Evolutionary conservation across 768 basidiomycete species (phyloP), one percentile per base, ranked within the genome.

Genomic region (Sarcomyxa edulis): DNA sequence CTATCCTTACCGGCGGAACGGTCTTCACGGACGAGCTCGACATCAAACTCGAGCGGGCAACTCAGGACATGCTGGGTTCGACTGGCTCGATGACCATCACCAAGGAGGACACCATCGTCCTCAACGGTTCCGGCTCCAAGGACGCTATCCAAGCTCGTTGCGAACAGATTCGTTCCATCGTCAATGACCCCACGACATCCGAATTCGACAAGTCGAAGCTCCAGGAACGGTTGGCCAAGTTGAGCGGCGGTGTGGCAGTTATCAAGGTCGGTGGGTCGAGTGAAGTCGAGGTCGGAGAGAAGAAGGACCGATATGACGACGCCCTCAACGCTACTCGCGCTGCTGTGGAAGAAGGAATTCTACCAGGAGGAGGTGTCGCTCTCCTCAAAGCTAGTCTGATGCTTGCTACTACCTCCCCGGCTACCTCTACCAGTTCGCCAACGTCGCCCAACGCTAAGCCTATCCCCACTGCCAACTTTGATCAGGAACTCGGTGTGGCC

Each of bases 251-350:
- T 64, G 95, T 98, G 32, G 95, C 95, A 11, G 94, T 98, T 64
- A 97, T 97, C 76, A 93, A 91, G 66, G 95, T 97, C 45, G 95
- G 95, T 40, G 95, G 95, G 12, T 68, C 83, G 16, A 80, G 76
- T 37, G 95, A 98, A 62, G 95, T 97, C 36, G 95, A 97, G 66
- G 95, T 98, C 44, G 76, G 94, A 6, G 95, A 98, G 77, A 98
- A 97, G 89, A 96, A 98, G 80, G 95, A 98, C 60, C 76, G 94
- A 25, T 97, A 96, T 55, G 94, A 97, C 50, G 92, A 95, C 56
- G 94, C 94, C 1, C 74, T 97, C 32, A 96, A 96, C 60, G 93
- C 94, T n/a, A 98, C 95, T 4, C 85, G 95, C 27, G 95, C 95
- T 18, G 93, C 95, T 31, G 95, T 98, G 21, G 95, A 97, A 66